Evolutionary conservation across 1,284 basidiomycete species (phyloP).

Genomic region (Chiua sp.): DNA sequence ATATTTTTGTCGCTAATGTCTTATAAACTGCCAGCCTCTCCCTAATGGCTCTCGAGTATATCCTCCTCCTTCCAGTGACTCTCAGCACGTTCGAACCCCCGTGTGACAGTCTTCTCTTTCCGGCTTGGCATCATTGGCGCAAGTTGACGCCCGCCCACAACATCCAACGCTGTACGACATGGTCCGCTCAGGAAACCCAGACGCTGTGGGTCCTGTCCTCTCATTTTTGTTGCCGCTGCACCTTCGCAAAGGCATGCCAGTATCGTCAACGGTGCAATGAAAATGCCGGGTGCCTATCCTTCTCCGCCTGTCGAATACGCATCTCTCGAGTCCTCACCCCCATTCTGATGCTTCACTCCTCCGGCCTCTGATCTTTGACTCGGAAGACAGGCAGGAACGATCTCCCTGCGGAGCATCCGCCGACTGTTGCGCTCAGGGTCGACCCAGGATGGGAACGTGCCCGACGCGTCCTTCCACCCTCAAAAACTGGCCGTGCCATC

Average conservation of each 20-base stretch:
- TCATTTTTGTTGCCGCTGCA: constrained; percentile 47
- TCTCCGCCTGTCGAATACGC: constrained; percentile 34
- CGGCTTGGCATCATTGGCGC: background rate
- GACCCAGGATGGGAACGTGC: constrained; percentile 13
- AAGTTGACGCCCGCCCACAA: background rate
- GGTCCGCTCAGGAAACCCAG: constrained; percentile 25
- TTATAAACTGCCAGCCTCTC: constrained; percentile 27
- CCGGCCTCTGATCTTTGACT: constrained; percentile 17
- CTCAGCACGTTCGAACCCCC: constrained; percentile 14
- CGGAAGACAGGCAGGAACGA: constrained; percentile 25
- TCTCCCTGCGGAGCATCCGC: constrained; percentile 16
- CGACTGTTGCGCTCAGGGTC: constrained; percentile 9
- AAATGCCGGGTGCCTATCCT: constrained; percentile 23
- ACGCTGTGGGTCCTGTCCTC: constrained; percentile 33
- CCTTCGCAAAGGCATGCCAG: constrained; percentile 8
- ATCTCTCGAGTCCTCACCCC: constrained; percentile 10
- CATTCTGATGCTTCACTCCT: constrained; percentile 5
- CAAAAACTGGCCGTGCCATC: constrained; percentile 18
- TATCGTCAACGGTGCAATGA: background rate
- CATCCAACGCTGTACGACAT: constrained; percentile 28
- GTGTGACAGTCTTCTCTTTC: constrained; percentile 16
- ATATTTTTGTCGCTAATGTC: constrained; percentile 18
- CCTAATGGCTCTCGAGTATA: constrained; percentile 11
- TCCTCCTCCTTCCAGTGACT: constrained; percentile 28
- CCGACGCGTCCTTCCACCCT: constrained; percentile 34